Evolutionary conservation across 192 early-diverging fungal species (phyloP), one percentile per base, ranked within the genome.

Genomic region (Rhizoclosmatium globosum): DNA sequence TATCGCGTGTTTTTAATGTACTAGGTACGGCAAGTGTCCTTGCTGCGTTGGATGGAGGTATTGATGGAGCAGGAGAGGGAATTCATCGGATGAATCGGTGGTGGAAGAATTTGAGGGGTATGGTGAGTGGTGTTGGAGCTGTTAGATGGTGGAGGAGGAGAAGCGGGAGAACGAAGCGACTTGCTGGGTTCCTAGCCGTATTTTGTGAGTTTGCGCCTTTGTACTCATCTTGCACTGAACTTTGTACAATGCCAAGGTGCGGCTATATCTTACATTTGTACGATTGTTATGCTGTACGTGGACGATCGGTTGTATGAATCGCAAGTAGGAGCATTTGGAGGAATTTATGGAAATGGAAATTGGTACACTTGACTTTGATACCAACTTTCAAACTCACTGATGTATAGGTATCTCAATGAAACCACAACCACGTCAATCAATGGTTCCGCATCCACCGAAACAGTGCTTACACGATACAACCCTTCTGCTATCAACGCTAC

Each of bases 231-330:
- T 31, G 31, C 31, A 31, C 11, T 11, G 47, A 70, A 43, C 64
- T 31, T 11, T 13, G 64, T 65, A 13, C 64, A 0, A 23, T 42
- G 19, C 15, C 64, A 42, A 79, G 77, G 2, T 39, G 50, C 78
- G 17, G 2, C 41, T 19, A 17, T 69, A 2, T 79, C 78, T 1
- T 79, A 72, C 43, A 41, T 79, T 17, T 62, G 45, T 31, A 50
- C 70, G 19, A 56, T 79, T 31, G 42, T 74, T 23, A 79, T 79
- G 59, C 9, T 71, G 2, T 60, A 39, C 39, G 78, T 79, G 4
- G 78, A 79, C 47, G 78, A 79, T 56, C 39, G 71, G 9, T 21
- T 79, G 39, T 79, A 62, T 56, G 68, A 79, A 71, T 79, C 78
- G 2, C 78, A 79, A 44, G 3, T 43, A 4, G 78, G 78, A 53